Percentiles rank a stretch among this genome's conserved stretches.
These are phyloP conservation scores for cucumber (Cucumis sativus) DNA, from an alignment of 306 rosid genomes.

Conservation along the genomic window DNA sequence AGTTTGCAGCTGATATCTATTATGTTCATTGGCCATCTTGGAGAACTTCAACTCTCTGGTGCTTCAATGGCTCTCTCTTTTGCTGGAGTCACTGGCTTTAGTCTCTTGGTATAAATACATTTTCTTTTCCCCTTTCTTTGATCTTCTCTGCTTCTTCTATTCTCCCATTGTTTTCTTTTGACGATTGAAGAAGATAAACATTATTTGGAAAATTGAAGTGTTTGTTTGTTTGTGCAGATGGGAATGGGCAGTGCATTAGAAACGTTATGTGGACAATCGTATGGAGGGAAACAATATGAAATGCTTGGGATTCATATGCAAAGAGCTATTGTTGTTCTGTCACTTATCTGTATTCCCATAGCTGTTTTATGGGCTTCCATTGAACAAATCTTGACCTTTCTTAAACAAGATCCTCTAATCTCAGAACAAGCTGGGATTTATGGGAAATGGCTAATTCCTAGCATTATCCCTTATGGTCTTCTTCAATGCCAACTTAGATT, in stretches of 20 bases:
- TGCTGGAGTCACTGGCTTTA: conserved; percentile 18
- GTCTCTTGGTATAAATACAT: conserved; percentile 7
- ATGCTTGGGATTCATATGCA: conserved; percentile 34
- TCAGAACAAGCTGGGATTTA: conserved; percentile 27
- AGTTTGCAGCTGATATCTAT: conserved; percentile 11
- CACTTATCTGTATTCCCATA: conserved; percentile 21
- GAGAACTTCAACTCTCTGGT: conserved; percentile 15
- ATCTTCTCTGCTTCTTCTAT: no score
- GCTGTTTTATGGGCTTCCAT: conserved; percentile 25
- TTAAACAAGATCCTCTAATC: conserved; percentile 30
- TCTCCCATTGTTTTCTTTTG: background rate
- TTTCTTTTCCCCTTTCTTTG: no score
- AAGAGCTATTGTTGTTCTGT: conserved; percentile 30
- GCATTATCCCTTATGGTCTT: conserved; percentile 19
- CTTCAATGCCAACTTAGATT: conserved; percentile 21
- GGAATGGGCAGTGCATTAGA: conserved; percentile 42
- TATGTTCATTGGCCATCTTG: conserved; percentile 18
- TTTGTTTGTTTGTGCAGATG: conserved; percentile 8
- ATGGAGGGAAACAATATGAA: conserved; percentile 25
- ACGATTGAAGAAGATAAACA: no score
- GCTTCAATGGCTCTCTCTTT: conserved; percentile 17
- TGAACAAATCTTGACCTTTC: conserved; percentile 21
- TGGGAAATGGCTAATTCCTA: conserved; percentile 26
- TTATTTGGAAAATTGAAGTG: no score
- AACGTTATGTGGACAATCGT: conserved; percentile 33